These are phyloP conservation scores for Aspergillus wentii DNA, from an alignment of 495 filamentous ascomycete genomes.

Conservation along the genomic window DNA sequence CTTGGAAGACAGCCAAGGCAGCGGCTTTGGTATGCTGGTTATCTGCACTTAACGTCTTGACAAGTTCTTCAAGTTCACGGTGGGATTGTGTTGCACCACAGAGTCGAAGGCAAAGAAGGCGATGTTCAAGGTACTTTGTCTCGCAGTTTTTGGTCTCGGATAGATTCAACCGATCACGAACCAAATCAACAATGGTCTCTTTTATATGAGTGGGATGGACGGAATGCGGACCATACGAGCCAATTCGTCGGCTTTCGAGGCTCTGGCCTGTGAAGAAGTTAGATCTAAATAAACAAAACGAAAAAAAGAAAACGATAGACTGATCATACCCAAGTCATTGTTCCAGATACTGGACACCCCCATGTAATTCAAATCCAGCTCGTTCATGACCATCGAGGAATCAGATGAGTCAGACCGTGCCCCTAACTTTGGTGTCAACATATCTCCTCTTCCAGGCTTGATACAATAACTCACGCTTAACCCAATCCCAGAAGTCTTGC, in stretches of 20 bases:
- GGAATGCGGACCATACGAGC: slow-evolving; percentile 6
- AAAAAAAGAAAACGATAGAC: too few species aligned
- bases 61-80: slow-evolving; percentile 54
- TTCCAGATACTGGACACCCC: slow-evolving; percentile 80
- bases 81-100: slow-evolving; percentile 66
- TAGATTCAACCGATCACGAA: slow-evolving; percentile 34
- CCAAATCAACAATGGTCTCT: slow-evolving; percentile 48
- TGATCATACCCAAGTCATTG: slow-evolving; percentile 64
- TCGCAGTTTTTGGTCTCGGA: slow-evolving; percentile 44
- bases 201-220: slow-evolving; percentile 34
- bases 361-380: slow-evolving; percentile 78
- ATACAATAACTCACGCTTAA: slow-evolving; percentile 50
- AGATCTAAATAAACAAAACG: neutral
- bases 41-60: slow-evolving; percentile 52
- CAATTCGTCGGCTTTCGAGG: slow-evolving; percentile 25
- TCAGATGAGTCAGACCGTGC: slow-evolving; percentile 59
- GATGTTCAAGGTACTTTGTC: slow-evolving; percentile 66
- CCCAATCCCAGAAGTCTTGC: slow-evolving; percentile 72
- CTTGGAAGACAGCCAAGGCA: slow-evolving; percentile 69
- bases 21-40: slow-evolving; percentile 78
- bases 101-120: slow-evolving; percentile 73
- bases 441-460: neutral
- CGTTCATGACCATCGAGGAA: slow-evolving; percentile 67
- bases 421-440: slow-evolving; percentile 39
- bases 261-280: slow-evolving; percentile 30